Evolutionary conservation across 345 rosid genomes (phyloP), one percentile per base, ranked within the genome.

Genomic region (Carallia brachiata): DNA sequence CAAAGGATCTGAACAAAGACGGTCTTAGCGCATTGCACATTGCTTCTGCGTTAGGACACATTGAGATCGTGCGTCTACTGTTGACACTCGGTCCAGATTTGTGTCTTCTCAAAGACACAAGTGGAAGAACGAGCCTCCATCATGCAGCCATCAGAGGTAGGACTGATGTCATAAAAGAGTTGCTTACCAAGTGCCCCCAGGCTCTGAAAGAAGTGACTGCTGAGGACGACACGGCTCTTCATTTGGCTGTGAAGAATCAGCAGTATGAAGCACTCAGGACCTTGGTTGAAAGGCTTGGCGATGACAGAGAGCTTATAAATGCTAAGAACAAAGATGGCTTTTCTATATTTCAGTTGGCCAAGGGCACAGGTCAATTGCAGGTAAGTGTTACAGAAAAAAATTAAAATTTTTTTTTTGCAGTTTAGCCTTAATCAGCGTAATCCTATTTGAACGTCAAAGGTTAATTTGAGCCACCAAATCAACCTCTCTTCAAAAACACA

Each of bases 21-120:
- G 62, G 70, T 27, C 27, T 55, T 56, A 37, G 53, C 23, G 62
- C 70, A 6, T 0, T 67, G 13, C 70, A 67, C 70, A 67, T 67
- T 39, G 70, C 70, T 48, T 37, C 70, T 8, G 62, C 70, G 13
- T 23, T 36, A 9, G 62, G 70, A 34, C 52, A 37, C 13, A 34
- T 37, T 19, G 62, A 52, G 50, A 10, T 67, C n/a, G 70, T 55
- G 7, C 36, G 52, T 7, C 37, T 6, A 18, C 62, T 67, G 13
- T 1, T 67, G 32, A 67, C 7, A 18, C 27, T 56, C 1, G 48
- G 62, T 4, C 12, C 10, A 4, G 62, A 56, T 15, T 12, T 67
- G 10, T 55, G 62, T 13, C n/a, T 37, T 23, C 17, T 67, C 19
- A 37, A 54, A 48, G 70, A 61, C 6, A 67, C 39, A 56, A 36